phyloP scores from a whole-genome alignment of 352 stramenopile species.

The Phytophthora agathidicida region DNA sequence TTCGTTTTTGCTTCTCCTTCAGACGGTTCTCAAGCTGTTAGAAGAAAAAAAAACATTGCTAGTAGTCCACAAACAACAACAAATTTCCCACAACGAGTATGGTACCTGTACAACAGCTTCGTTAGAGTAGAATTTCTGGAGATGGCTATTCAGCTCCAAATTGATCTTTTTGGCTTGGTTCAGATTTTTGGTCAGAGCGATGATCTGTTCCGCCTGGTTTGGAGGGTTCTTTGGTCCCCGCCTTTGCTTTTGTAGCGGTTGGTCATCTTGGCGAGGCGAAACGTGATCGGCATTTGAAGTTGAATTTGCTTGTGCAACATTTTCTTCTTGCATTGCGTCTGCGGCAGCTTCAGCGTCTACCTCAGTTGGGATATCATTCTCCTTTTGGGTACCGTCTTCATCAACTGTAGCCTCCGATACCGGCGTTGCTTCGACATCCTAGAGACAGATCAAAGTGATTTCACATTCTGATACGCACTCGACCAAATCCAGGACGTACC shows the following conservation, averaged over 20 bases:
- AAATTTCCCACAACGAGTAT: neutral
- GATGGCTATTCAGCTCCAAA: constrained; percentile 46
- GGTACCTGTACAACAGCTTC: constrained; percentile 57
- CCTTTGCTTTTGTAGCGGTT: neutral
- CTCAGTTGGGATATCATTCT: neutral
- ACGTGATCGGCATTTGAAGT: neutral
- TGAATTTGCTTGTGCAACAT: neutral
- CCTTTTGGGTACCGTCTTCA: neutral
- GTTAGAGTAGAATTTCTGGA: constrained; percentile 59
- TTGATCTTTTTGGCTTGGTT: constrained; percentile 52
- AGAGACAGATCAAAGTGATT: too few species aligned
- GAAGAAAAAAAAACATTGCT: neutral
- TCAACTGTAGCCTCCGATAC: neutral
- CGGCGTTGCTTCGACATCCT: too few species aligned
- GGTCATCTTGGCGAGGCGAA: constrained; percentile 8
- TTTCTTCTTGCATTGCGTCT: constrained; percentile 1
- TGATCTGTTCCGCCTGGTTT: constrained; percentile 9
- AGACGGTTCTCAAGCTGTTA: constrained; percentile 66
- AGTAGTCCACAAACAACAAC: neutral
- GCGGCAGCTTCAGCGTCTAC: neutral
- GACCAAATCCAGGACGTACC: neutral
- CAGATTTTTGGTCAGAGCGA: constrained; percentile 48
- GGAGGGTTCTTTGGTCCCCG: constrained; percentile 3
- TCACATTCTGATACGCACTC: constrained; percentile 1
- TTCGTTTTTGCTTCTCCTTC: constrained; percentile 66